Percentiles rank a stretch among this genome's conserved stretches.
Evolutionary conservation across 2,329 filamentous ascomycete species (phyloP).

Genomic region (Aureobasidium vineae): DNA sequence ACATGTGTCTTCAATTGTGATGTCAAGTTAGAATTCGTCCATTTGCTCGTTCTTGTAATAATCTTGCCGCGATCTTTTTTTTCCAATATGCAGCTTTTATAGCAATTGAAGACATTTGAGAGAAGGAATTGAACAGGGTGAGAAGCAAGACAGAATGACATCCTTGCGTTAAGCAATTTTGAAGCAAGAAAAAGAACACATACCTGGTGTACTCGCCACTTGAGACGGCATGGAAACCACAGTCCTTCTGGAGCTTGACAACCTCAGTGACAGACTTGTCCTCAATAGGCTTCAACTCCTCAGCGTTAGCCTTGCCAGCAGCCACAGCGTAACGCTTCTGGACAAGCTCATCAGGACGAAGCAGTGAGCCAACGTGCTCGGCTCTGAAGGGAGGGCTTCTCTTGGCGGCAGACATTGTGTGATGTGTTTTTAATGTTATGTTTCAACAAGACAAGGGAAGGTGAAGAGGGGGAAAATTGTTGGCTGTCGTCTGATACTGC

Average conservation of each 20-base stretch:
- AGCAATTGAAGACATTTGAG: neutral
- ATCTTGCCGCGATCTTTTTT: neutral
- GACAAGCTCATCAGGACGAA: constrained; percentile 63
- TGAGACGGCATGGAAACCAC: constrained; percentile 37
- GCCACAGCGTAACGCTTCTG: constrained; percentile 55
- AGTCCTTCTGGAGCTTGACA: constrained; percentile 38
- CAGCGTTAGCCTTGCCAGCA: constrained; percentile 32
- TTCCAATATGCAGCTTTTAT: neutral
- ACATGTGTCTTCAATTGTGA: constrained; percentile 41
- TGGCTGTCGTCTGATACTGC: neutral
- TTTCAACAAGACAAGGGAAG: neutral
- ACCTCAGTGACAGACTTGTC: constrained; percentile 37
- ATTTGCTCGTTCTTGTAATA: neutral
- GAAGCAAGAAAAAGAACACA: neutral
- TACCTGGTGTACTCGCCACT: constrained; percentile 39
- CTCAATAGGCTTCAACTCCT: constrained; percentile 36
- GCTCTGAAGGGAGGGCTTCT: constrained; percentile 60
- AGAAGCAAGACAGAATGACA: neutral
- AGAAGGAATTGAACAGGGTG: neutral
- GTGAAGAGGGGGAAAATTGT: constrained; percentile 11
- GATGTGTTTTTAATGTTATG: neutral
- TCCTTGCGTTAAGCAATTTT: neutral
- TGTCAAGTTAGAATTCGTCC: neutral
- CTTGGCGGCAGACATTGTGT: constrained; percentile 20
- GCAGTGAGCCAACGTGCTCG: constrained; percentile 69